These are phyloP conservation scores for Elsinoe fawcettii DNA, from an alignment of 2,329 filamentous ascomycete genomes.

Conservation along the genomic window DNA sequence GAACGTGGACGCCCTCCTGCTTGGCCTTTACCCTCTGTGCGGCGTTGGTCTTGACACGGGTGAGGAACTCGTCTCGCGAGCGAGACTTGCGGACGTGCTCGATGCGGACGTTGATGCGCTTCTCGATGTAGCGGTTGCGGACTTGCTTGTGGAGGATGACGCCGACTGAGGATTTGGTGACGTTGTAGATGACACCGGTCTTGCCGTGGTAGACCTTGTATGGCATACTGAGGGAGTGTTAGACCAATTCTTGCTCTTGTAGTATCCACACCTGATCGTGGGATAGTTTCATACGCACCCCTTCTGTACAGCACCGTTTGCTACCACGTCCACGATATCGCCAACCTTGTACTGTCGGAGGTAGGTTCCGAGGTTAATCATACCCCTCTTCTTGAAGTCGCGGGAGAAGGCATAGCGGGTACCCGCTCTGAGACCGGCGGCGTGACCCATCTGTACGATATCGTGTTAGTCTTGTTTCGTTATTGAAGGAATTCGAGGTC, in stretches of 20 bases:
- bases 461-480: slow-evolving; percentile 3
- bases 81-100: slow-evolving; percentile 94
- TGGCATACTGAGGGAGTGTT: slow-evolving; percentile 65
- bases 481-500: neutral
- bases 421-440: slow-evolving; percentile 39
- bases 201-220: slow-evolving; percentile 99
- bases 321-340: slow-evolving; percentile 98
- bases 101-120: slow-evolving; percentile 98
- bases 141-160: slow-evolving; percentile 99
- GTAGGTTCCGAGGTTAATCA: slow-evolving; percentile 91
- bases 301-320: slow-evolving; percentile 97
- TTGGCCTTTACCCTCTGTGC: slow-evolving; percentile 88
- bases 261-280: neutral
- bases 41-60: slow-evolving; percentile 93
- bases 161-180: slow-evolving; percentile 94
- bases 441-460: slow-evolving; percentile 41
- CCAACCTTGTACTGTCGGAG: slow-evolving; percentile 93
- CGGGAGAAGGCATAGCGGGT: slow-evolving; percentile 67
- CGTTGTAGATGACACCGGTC: slow-evolving; percentile 68
- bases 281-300: slow-evolving; percentile 55
- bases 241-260: neutral
- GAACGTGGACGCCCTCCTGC: slow-evolving; percentile 74
- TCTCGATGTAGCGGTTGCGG: slow-evolving; percentile 99
- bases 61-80: slow-evolving; percentile 93
- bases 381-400: slow-evolving; percentile 85